Conservation (phyloP, 768 basidiomycete species). For the Tulasnella sp. region DNA sequence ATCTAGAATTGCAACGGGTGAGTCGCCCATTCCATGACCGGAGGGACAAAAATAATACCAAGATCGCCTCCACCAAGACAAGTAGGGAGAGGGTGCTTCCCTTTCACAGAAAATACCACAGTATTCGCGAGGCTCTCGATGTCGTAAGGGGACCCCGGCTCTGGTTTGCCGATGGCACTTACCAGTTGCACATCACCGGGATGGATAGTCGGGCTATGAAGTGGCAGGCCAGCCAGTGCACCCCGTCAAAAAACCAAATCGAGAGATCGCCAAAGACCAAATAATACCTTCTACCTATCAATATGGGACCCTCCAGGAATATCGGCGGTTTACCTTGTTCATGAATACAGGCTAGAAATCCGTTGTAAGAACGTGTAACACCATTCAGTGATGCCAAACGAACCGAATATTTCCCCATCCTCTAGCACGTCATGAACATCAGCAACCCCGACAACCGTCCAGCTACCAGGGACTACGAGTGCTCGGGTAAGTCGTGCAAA, state of each 20-base stretch:
- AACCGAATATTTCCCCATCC: slow-evolving; percentile 65
- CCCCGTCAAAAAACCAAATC: background rate
- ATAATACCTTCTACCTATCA: slow-evolving; percentile 44
- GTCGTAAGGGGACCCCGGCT: slow-evolving; percentile 11
- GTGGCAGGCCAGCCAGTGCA: background rate
- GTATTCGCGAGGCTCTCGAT: slow-evolving; percentile 51
- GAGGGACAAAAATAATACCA: slow-evolving; percentile 1
- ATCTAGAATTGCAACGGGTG: too few relatives aligned
- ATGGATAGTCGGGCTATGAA: slow-evolving; percentile 61
- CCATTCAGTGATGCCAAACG: slow-evolving; percentile 25
- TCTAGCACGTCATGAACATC: slow-evolving; percentile 67
- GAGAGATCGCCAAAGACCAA: background rate
- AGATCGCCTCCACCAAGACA: slow-evolving; percentile 31
- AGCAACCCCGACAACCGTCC: slow-evolving; percentile 71
- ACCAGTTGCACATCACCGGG: slow-evolving; percentile 70
- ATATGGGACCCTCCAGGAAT: slow-evolving; percentile 58
- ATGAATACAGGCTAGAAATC: slow-evolving; percentile 22
- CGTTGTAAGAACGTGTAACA: background rate
- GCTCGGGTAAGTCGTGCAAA: background rate
- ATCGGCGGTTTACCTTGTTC: slow-evolving; percentile 51
- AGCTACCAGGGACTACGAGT: slow-evolving; percentile 52
- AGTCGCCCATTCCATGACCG: too few relatives aligned
- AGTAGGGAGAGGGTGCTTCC: slow-evolving; percentile 21
- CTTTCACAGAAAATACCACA: slow-evolving; percentile 63
- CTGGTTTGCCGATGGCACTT: slow-evolving; percentile 63